These are phyloP conservation scores for Pseudocercospora macadamiae DNA, from an alignment of 2,329 filamentous ascomycete genomes.

Conservation along the genomic window DNA sequence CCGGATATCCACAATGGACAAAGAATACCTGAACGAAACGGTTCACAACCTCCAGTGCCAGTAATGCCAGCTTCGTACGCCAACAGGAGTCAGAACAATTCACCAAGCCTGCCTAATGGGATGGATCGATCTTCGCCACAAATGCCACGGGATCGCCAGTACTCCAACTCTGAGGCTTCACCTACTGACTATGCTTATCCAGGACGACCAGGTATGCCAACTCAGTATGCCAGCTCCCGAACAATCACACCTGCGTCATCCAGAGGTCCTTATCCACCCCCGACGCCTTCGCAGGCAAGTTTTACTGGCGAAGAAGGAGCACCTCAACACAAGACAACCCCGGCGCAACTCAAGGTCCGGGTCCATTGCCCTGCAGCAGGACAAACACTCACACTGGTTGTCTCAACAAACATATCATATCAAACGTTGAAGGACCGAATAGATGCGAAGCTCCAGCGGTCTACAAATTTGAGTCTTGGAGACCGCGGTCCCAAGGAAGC, in stretches of 20 bases:
- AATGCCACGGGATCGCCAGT: conserved; percentile 62
- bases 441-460: conserved; percentile 88
- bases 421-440: conserved; percentile 93
- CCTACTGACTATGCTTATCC: conserved; percentile 26
- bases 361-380: conserved; percentile 79
- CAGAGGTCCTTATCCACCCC: conserved; percentile 25
- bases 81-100: conserved; percentile 75
- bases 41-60: conserved; percentile 49
- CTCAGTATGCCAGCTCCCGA: conserved; percentile 37
- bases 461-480: conserved; percentile 81
- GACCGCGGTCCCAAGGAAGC: conserved; percentile 55
- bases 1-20: conserved; percentile 81
- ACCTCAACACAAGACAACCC: conserved; percentile 52
- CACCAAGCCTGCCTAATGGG: conserved; percentile 63
- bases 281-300: conserved; percentile 8
- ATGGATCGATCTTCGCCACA: conserved; percentile 71
- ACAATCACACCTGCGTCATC: conserved; percentile 44
- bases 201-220: conserved; percentile 19
- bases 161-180: conserved; percentile 26
- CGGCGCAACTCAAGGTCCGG: conserved; percentile 88
- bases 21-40: conserved; percentile 60
- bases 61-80: conserved; percentile 37
- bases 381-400: conserved; percentile 93
- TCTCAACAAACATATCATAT: conserved; percentile 92
- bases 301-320: conserved; percentile 26